Percentiles rank a stretch among this genome's conserved stretches.
These are phyloP conservation scores for Pythium graminicola DNA, from an alignment of 352 stramenopile species.

Conservation along the genomic window DNA sequence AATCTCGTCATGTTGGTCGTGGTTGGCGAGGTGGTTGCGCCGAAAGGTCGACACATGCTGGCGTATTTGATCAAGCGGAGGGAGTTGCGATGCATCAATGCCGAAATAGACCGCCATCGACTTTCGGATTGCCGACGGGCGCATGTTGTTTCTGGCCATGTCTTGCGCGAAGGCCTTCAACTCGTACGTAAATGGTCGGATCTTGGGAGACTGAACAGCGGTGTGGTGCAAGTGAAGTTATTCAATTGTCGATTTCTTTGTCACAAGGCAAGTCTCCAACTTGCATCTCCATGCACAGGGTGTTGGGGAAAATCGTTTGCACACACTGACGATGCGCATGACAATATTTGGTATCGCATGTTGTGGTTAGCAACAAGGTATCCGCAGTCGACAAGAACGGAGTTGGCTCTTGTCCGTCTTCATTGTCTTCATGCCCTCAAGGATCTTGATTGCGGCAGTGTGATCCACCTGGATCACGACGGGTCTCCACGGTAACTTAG, in stretches of 20 bases:
- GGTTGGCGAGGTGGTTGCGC: not conserved
- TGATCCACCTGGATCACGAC: not conserved
- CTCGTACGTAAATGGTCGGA: not conserved
- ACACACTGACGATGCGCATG: not conserved
- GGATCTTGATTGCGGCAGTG: not conserved
- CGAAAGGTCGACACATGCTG: constrained; percentile 1
- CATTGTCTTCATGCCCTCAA: not conserved
- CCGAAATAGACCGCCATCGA: not conserved
- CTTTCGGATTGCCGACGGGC: not conserved
- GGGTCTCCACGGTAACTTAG: not conserved
- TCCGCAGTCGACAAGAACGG: not conserved
- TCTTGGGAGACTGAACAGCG: not conserved
- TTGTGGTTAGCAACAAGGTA: not conserved
- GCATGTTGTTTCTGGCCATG: not conserved
- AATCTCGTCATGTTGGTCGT: not conserved
- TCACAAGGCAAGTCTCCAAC: constrained; percentile 1
- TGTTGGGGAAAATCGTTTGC: not conserved
- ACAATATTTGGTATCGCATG: not conserved
- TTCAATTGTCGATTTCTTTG: not conserved
- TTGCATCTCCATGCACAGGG: not conserved
- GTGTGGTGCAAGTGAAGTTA: constrained; percentile 1
- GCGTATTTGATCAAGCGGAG: not conserved
- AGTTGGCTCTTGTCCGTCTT: not conserved
- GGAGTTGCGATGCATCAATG: not conserved
- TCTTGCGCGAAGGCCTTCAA: not conserved